Base-by-base conservation (phyloP, 768 basidiomycete genomes). In the Boletus edulis region DNA sequence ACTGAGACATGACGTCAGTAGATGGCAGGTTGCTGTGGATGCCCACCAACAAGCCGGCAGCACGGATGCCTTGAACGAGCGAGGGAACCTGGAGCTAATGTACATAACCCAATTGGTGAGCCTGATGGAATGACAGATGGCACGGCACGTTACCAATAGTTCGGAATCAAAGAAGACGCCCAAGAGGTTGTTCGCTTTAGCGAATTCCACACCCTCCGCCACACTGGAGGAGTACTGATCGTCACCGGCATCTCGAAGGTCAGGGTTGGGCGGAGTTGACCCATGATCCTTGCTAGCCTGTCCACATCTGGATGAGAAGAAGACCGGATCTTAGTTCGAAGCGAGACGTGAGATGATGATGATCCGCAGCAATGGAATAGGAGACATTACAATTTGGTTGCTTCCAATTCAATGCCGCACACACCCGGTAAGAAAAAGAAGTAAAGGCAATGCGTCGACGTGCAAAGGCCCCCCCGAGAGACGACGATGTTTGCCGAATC, bases 361-460 rank as follows among this genome's bases (percentile, higher is more conserved):
- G 56, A 64, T 61, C 60, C 62, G 63, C 57, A 66, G 44, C 4
- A 59, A 54, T 60, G 39, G 43, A 59, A 55, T 40, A 60, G 51
- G 55, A 37, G 46, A 40, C 24, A 37, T 72, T 74, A 93, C 96
- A 98, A 71, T 98, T 98, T 13, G 96, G 96, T 72, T 99, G 96
- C 72, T 99, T 99, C 97, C 96, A 98, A 66, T 99, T 98, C 52
- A 98, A 72, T 15, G 91, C 87, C 9, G 91, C 84, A 71, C 94
- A 96, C 0, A 94, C 83, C 67, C 91, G 86, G 10, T 95, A 91
- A 46, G 89, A 88, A 70, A 91, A 98, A 7, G 94, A 96, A 38
- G 87, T 87, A 67, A 99, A 94, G n/a, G 93, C 83, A 56, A 98
- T 84, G 61, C 87, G 87, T 47, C 94, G 79, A 52, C 89, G 84